phyloP scores from a whole-genome alignment of 2,329 filamentous ascomycete genomes.

The Exophiala phaeomuriformis region DNA sequence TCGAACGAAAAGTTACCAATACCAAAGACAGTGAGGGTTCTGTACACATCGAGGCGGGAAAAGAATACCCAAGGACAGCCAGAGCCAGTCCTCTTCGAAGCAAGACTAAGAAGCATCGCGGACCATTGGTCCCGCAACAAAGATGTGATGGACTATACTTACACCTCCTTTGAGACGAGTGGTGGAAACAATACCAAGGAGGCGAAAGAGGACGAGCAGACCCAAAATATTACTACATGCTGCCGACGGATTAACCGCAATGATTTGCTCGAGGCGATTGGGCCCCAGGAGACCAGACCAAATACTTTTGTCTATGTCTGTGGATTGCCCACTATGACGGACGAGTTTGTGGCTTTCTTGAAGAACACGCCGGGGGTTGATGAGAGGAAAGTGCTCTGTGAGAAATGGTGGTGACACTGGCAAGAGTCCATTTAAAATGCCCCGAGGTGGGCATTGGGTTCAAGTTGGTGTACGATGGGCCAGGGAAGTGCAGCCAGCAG shows the following conservation, averaged over 20 bases:
- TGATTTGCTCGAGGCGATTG: conserved; percentile 34
- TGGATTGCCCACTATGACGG: conserved; percentile 62
- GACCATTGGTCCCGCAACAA: conserved; percentile 19
- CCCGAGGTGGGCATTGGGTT: too few species aligned
- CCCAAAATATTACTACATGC: conserved; percentile 27
- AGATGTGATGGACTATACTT: conserved; percentile 35
- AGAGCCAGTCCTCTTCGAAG: conserved; percentile 46
- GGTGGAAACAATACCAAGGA: too few species aligned
- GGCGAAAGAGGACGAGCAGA: neutral
- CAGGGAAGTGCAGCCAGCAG: too few species aligned
- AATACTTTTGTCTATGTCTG: conserved; percentile 58
- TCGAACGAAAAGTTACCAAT: too few species aligned
- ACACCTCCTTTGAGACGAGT: conserved; percentile 46
- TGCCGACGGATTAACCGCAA: conserved; percentile 32
- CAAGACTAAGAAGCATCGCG: conserved; percentile 42
- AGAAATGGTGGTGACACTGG: conserved; percentile 55
- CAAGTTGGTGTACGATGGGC: too few species aligned
- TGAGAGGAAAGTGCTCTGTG: conserved; percentile 46
- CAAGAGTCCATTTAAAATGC: too few species aligned
- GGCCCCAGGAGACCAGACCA: conserved; percentile 31
- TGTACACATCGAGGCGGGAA: conserved; percentile 26
- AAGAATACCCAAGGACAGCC: conserved; percentile 15
- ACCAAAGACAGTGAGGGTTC: conserved; percentile 14
- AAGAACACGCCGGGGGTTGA: conserved; percentile 39
- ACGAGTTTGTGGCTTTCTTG: conserved; percentile 49